Conservation (phyloP, 2,329 filamentous ascomycete genomes). For the Pseudogymnoascus destructans region DNA sequence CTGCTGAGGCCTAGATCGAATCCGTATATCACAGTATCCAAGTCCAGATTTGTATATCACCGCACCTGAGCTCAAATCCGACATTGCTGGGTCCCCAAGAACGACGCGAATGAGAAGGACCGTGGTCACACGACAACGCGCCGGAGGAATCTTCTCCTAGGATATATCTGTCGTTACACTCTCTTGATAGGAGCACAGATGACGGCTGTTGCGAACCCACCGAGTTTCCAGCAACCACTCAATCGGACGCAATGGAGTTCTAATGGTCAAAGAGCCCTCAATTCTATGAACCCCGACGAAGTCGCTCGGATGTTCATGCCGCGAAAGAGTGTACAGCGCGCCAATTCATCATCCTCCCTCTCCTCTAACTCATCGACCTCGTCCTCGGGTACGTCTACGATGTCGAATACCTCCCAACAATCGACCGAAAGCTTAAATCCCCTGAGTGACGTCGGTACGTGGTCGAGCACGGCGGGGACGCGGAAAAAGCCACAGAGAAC, state of each 20-base stretch:
- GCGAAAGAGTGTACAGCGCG: constrained; percentile 73
- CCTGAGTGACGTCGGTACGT: constrained; percentile 17
- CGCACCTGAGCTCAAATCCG: background rate
- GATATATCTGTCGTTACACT: constrained; percentile 5
- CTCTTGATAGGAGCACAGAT: constrained; percentile 30
- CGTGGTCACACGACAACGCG: constrained; percentile 6
- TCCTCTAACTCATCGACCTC: constrained; percentile 49
- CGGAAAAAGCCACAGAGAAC: constrained; percentile 35
- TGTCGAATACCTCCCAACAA: constrained; percentile 40
- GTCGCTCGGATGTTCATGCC: constrained; percentile 79
- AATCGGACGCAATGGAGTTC: constrained; percentile 53
- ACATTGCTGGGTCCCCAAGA: background rate
- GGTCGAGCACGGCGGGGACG: constrained; percentile 29
- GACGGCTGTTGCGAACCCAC: constrained; percentile 55
- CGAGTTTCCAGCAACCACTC: constrained; percentile 45
- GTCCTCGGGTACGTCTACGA: constrained; percentile 48
- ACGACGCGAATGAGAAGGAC: constrained; percentile 2
- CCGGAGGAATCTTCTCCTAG: constrained; percentile 4
- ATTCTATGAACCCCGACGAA: constrained; percentile 72
- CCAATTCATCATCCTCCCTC: constrained; percentile 82
- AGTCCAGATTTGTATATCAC: background rate
- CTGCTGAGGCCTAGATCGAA: background rate
- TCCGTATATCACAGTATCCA: background rate
- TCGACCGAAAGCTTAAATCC: constrained; percentile 40
- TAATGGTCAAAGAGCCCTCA: constrained; percentile 48